A percentile compares a stretch with the other conserved stretches of the same genome.
Conservation (phyloP, 148 eudicot genomes). For the Nepenthes gracilis region DNA sequence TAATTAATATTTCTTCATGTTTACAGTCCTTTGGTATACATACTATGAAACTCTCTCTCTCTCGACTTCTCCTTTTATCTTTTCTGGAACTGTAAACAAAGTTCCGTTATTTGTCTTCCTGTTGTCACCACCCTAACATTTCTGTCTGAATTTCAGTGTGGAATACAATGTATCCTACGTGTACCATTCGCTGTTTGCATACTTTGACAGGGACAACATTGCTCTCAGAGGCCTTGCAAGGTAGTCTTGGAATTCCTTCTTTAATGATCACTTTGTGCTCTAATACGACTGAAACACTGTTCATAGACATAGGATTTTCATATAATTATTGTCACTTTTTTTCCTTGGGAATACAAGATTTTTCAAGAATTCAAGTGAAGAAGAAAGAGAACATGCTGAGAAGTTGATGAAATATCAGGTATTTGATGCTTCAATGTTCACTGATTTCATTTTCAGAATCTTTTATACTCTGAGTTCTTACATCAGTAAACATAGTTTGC, state of each 20-base stretch:
- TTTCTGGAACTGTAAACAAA: no score
- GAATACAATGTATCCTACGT: constrained; percentile 85
- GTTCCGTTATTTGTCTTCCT: no score
- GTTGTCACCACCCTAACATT: background rate
- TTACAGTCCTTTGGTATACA: no score
- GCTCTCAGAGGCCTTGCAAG: constrained; percentile 84
- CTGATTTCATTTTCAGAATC: background rate
- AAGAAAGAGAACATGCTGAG: constrained; percentile 90
- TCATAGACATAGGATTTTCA: no score
- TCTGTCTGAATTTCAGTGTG: constrained; percentile 43
- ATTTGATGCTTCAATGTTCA: background rate
- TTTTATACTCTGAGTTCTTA: background rate
- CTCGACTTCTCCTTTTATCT: no score
- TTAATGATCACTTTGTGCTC: background rate
- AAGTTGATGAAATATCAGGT: constrained; percentile 88
- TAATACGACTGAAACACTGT: background rate
- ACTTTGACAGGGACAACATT: constrained; percentile 80
- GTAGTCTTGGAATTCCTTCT: constrained; percentile 11
- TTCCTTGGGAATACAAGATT: constrained; percentile 26
- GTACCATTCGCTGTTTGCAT: constrained; percentile 71
- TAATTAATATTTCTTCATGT: no score
- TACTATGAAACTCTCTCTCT: no score
- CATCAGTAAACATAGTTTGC: no score
- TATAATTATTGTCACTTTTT: background rate
- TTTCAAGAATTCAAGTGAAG: constrained; percentile 76